A percentile compares a stretch with the other conserved stretches of the same genome.
Conservation (phyloP, 169 alveolate genomes). For the Cyclospora cayetanensis region DNA sequence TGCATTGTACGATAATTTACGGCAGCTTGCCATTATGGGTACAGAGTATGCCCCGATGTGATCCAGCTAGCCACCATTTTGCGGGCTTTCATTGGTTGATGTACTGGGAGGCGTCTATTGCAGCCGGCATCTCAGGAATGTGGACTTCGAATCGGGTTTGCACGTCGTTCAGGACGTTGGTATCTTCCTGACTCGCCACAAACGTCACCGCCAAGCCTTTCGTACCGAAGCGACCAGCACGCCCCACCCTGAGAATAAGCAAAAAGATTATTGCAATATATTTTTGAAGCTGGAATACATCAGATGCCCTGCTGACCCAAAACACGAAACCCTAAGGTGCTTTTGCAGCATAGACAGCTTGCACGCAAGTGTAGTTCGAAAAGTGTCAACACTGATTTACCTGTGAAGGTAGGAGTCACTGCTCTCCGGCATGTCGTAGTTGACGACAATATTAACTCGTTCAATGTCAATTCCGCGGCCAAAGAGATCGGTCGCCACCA, state of each 20-base stretch:
- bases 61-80: no score
- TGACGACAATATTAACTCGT: conserved; percentile 99
- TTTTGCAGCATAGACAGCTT: no score
- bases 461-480: conserved; percentile 99
- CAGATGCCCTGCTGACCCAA: no score
- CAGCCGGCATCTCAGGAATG: conserved; percentile 96
- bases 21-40: no score
- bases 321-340: no score
- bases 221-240: conserved; percentile 99
- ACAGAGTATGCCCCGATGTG: no score
- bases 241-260: conserved; percentile 89
- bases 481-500: conserved; percentile 99
- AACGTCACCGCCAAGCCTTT: conserved; percentile 99
- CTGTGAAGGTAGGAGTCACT: conserved; percentile 83
- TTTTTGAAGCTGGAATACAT: no score
- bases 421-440: conserved; percentile 98
- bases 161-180: conserved; percentile 94
- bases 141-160: conserved; percentile 98
- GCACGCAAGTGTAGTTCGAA: no score
- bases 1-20: no score
- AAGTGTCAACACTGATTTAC: no score
- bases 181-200: conserved; percentile 91
- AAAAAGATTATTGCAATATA: no score
- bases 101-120: conserved; percentile 92
- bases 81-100: conserved; percentile 72